Evolutionary conservation across 768 basidiomycete species (phyloP).

Genomic region (Dacryopinax spathularia): DNA sequence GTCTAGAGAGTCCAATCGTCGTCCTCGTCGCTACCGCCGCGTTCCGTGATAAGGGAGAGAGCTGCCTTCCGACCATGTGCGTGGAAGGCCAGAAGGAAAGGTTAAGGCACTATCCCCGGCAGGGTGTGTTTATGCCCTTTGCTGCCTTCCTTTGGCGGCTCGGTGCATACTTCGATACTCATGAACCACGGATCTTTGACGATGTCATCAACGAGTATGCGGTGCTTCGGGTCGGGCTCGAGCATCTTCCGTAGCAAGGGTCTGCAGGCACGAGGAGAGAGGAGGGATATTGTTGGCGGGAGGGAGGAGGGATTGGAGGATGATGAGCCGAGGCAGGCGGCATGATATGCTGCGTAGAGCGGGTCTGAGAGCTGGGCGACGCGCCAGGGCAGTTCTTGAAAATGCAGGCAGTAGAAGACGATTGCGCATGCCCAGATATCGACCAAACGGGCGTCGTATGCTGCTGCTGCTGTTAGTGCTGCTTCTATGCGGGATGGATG

Average conservation of each 20-base stretch:
- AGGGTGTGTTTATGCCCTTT: not conserved
- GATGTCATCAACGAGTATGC: slow-evolving; percentile 67
- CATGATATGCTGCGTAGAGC: slow-evolving; percentile 63
- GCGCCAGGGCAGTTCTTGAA: slow-evolving; percentile 96
- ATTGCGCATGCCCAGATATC: slow-evolving; percentile 96
- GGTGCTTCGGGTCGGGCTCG: slow-evolving; percentile 74
- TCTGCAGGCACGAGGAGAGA: slow-evolving; percentile 74
- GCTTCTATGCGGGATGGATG: not conserved
- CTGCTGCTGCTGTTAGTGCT: slow-evolving; percentile 27
- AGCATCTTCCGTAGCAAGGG: slow-evolving; percentile 82
- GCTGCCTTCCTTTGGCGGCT: slow-evolving; percentile 5
- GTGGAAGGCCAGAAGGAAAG: too few species aligned
- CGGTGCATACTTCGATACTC: slow-evolving; percentile 68
- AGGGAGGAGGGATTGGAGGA: slow-evolving; percentile 12
- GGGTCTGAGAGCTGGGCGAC: slow-evolving; percentile 72
- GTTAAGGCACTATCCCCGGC: not conserved
- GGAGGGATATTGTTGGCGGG: slow-evolving; percentile 62
- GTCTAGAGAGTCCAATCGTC: too few species aligned
- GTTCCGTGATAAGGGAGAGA: too few species aligned
- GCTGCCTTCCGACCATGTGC: too few species aligned
- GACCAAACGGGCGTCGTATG: slow-evolving; percentile 92
- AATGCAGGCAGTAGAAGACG: slow-evolving; percentile 97
- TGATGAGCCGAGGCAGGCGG: slow-evolving; percentile 21
- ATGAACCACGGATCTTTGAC: slow-evolving; percentile 65
- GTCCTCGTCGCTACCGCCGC: too few species aligned